Base-by-base conservation (phyloP, 1,284 basidiomycete genomes). In the Inonotus obliquus region DNA sequence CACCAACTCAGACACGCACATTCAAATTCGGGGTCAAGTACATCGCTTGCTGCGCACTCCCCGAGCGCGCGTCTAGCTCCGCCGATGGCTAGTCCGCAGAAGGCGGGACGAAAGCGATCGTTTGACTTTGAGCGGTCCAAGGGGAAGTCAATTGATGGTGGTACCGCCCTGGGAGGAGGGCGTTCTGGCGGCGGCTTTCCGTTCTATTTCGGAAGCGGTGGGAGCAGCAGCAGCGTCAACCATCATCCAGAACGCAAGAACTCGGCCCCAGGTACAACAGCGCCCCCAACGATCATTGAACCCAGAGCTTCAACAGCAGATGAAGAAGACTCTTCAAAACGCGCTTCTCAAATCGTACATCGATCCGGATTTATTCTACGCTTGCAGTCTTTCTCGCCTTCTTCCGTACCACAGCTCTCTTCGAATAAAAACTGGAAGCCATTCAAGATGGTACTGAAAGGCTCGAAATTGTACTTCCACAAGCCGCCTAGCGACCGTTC, bases 381-480 rank as follows among this genome's bases (percentile, higher is more conserved):
- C 25, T 76, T 89, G 48, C 74, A 79, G 0, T 83, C 85, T 57
- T 78, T 81, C 47, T 72, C 75, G 9, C 72, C 77, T 1, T 60
- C 71, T 7, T 71, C 74, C 27, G 6, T 21, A n/a, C 64, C 71
- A 45, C 72, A 71, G 59, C 65, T 69, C n/a, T 69, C 73, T 39
- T 71, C 72, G 7, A 71, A 70, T 66, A 91, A 87, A 69, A 84
- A 83, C 0, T 93, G 92, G 90, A 94, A 93, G 70, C 82, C 89
- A 5, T 91, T 83, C 75, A 92, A 92, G 73, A 79, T 87, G 41
- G 85, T 91, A 64, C 74, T 94, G 19, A 88, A 90, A 68, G 91
- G 91, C 2, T 84, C 86, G 13, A 93, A 93, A 71, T 68, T 94
- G 57, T 87, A 89, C 70, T 89, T 93, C 67, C 92, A 89, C 71